Evolutionary conservation across 371 early-diverging fungal species (phyloP).

Genomic region (Actinomucor elegans): DNA sequence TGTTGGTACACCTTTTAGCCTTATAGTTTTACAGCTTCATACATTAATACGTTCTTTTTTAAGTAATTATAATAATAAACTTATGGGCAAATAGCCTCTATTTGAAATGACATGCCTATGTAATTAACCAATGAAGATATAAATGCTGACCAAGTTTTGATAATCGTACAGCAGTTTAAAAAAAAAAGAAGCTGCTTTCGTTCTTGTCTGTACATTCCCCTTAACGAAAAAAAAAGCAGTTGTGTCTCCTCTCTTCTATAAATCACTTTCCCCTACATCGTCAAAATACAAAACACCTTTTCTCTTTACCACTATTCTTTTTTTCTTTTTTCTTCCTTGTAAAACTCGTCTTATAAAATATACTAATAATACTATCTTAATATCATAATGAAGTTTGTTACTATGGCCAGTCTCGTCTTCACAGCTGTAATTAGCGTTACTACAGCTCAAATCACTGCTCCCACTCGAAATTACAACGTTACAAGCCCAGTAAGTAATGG

Average conservation of each 20-base stretch:
- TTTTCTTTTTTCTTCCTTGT: background rate
- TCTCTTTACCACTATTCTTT: background rate
- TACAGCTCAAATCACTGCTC: slow-evolving; percentile 40
- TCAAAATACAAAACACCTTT: no score
- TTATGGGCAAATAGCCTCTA: no score
- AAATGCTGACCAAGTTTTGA: no score
- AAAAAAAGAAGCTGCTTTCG: background rate
- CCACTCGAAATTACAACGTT: slow-evolving; percentile 47
- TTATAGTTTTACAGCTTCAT: no score
- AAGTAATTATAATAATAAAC: no score
- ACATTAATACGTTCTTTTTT: no score
- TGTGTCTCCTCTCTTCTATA: background rate
- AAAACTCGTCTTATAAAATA: background rate
- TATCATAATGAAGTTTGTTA: slow-evolving; percentile 8
- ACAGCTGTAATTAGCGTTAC: background rate
- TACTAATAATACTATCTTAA: background rate
- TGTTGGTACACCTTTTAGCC: no score
- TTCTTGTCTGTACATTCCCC: no score
- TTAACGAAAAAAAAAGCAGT: no score
- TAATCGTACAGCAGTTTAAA: no score
- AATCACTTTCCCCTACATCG: background rate
- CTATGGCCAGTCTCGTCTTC: background rate
- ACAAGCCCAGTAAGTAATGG: slow-evolving; percentile 39
- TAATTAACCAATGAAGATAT: no score
- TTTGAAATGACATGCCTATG: no score